These are phyloP conservation scores for Sclerotiophoma versabilis DNA, from an alignment of 2,329 filamentous ascomycete genomes.

Conservation along the genomic window DNA sequence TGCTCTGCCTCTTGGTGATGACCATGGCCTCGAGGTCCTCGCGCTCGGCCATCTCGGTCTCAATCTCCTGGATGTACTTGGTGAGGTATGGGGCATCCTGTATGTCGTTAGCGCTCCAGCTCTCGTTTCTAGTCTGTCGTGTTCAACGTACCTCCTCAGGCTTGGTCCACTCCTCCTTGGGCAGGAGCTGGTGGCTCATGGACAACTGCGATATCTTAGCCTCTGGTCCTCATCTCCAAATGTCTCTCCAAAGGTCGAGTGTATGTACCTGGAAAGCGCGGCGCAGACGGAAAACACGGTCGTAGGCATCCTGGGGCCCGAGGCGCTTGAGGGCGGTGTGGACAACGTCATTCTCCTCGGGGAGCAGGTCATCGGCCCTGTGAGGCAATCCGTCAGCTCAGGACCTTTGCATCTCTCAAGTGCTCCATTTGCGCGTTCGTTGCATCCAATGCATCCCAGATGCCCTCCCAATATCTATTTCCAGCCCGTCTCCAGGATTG, in stretches of 20 bases:
- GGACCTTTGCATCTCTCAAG: slow-evolving; percentile 3
- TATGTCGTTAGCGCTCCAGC: slow-evolving; percentile 22
- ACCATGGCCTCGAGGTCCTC: slow-evolving; percentile 72
- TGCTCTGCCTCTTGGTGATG: slow-evolving; percentile 55
- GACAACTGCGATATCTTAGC: slow-evolving; percentile 62
- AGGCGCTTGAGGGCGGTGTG: slow-evolving; percentile 91
- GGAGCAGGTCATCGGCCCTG: slow-evolving; percentile 93
- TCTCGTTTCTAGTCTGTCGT: no score
- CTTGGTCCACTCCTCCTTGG: slow-evolving; percentile 71
- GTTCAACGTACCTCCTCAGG: slow-evolving; percentile 64
- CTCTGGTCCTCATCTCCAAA: not conserved
- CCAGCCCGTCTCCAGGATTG: not conserved
- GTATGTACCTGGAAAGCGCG: slow-evolving; percentile 82
- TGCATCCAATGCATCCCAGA: slow-evolving; percentile 5
- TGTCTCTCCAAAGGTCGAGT: not conserved
- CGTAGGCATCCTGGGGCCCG: slow-evolving; percentile 87
- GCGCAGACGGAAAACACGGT: slow-evolving; percentile 96
- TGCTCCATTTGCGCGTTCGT: not conserved
- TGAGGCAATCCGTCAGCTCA: slow-evolving; percentile 41
- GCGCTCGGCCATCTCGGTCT: slow-evolving; percentile 71
- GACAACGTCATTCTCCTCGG: slow-evolving; percentile 88
- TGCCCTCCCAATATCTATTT: not conserved
- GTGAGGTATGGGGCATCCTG: slow-evolving; percentile 73
- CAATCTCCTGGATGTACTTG: slow-evolving; percentile 72
- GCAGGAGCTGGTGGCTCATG: slow-evolving; percentile 69